Evolutionary conservation across 257 asterid genomes (phyloP).

Genomic region (Anisodus acutangulus): DNA sequence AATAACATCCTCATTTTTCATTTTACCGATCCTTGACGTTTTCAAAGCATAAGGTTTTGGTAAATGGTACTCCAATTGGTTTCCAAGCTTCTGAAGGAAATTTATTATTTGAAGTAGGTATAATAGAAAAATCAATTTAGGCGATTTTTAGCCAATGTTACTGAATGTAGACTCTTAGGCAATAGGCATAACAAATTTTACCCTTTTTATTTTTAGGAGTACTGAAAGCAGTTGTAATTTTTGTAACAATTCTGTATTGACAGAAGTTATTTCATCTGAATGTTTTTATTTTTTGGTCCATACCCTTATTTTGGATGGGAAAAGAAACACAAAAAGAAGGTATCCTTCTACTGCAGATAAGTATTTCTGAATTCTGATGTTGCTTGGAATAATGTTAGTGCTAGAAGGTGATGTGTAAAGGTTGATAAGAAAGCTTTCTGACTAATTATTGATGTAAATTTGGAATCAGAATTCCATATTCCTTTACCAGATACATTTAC

Average conservation of each 20-base stretch:
- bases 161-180: constrained; percentile 31
- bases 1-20: constrained; percentile 14
- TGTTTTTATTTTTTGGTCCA: constrained; percentile 2
- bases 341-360: background rate
- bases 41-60: constrained; percentile 38
- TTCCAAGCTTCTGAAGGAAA: constrained; percentile 39
- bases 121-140: constrained; percentile 48
- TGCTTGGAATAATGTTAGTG: background rate
- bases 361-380: constrained; percentile 3
- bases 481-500: constrained; percentile 21
- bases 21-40: constrained; percentile 39
- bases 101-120: constrained; percentile 48
- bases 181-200: constrained; percentile 10
- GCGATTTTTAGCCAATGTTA: constrained; percentile 46
- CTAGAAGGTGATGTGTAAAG: constrained; percentile 3
- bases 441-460: background rate
- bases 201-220: background rate
- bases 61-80: constrained; percentile 31
- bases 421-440: background rate
- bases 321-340: background rate
- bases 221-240: constrained; percentile 23
- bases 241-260: constrained; percentile 21
- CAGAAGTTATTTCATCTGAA: constrained; percentile 29
- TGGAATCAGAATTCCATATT: constrained; percentile 15
- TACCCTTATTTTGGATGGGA: background rate